Evolutionary conservation across 75 land plant species (phyloP), one percentile per base, ranked within the genome.

Genomic region (Cupressus sempervirens): DNA sequence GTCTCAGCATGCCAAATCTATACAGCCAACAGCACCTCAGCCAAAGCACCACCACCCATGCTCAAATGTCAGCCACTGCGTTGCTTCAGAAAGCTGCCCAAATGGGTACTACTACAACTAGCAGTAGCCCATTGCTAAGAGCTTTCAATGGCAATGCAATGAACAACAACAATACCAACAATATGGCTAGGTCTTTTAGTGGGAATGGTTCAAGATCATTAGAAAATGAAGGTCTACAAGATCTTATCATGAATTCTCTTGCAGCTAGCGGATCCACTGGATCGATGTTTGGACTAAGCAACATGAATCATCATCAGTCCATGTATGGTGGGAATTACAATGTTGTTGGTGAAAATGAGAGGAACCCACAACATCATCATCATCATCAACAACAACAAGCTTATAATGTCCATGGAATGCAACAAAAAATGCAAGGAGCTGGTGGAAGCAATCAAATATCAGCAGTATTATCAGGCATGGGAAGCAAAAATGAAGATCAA

Each of bases 41-140:
- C 40, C 82, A 62, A 46, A 80, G 68, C 45, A 82, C 62, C 48
- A 80, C 91, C 11, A 40, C 87, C 45, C 83, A 88, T 10, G 86
- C 94, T 46, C 93, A 92, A 82, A 92, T 92, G 93, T 93, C 94
- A n/a, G 94, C 94, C 70, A 93, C 94, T 20, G 94, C 94, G 13
- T 79, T 93, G 70, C 94, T 93, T 14, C 94, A 93, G 81, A 93
- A 93, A 81, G 94, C 94, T 14, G 94, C 93, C 13, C 93, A 93
- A 65, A 93, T 93, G 93, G 94, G 94, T 48, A 90, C 94, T 38
- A 92, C 93, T 26, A 86, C 92, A 45, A 88, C 91, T 72, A 82
- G 82, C 74, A 16, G 83, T n/a, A 62, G 67, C 26, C 81, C 91
- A 18, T 40, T 92, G 52, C 53, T 90, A 15, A 82, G 90, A 86